These are phyloP conservation scores for Incumbomyces lentus DNA, from an alignment of 2,329 filamentous ascomycete species.

Conservation along the genomic window DNA sequence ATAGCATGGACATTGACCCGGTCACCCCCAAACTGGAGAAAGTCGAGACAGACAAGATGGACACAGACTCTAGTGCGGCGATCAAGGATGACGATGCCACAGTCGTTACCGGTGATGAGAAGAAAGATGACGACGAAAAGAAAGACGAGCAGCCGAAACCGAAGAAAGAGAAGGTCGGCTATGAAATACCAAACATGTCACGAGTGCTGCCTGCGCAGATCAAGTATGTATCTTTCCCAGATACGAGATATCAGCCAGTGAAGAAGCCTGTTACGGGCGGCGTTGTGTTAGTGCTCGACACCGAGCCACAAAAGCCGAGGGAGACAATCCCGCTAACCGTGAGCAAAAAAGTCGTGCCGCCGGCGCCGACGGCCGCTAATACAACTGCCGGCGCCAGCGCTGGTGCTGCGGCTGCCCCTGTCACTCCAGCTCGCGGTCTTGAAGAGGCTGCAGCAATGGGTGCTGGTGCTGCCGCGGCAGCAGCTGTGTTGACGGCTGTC, in stretches of 20 bases:
- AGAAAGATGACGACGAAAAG: conserved; percentile 48
- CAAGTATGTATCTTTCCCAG: conserved; percentile 88
- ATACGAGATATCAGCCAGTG: conserved; percentile 85
- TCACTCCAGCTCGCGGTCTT: conserved; percentile 17
- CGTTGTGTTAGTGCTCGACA: conserved; percentile 82
- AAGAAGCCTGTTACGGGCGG: conserved; percentile 90
- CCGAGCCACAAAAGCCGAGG: conserved; percentile 66
- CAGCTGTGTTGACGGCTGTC: conserved; percentile 71
- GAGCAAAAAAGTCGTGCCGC: conserved; percentile 52
- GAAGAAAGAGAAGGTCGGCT: conserved; percentile 94
- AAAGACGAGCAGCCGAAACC: conserved; percentile 52
- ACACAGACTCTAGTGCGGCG: conserved; percentile 63
- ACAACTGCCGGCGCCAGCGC: conserved; percentile 16
- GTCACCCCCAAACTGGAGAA: conserved; percentile 56
- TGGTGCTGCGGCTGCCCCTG: conserved; percentile 11
- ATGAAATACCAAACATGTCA: conserved; percentile 94
- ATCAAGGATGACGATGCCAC: conserved; percentile 55
- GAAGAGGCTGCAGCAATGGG: conserved; percentile 46
- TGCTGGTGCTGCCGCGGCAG: conserved; percentile 57
- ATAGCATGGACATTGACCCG: conserved; percentile 93
- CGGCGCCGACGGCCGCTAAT: conserved; percentile 24
- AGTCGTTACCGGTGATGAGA: conserved; percentile 30
- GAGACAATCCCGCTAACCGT: conserved; percentile 81
- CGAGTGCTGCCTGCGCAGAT: conserved; percentile 84
- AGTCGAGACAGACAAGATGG: conserved; percentile 34